These are phyloP conservation scores for Phytophthora hibernalis DNA, from an alignment of 352 stramenopile genomes.

Conservation along the genomic window DNA sequence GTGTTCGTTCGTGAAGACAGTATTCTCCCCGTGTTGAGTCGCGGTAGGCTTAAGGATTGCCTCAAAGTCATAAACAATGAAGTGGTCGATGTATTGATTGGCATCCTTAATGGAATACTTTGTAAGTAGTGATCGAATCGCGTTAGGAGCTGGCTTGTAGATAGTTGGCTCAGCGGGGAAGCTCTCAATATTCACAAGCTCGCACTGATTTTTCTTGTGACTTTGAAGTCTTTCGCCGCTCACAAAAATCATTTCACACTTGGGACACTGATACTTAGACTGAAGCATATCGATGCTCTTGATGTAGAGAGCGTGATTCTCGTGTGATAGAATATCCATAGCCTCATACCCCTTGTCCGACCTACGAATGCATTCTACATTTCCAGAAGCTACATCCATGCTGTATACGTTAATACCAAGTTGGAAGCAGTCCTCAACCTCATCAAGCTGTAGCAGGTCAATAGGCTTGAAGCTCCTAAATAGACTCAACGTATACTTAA, in stretches of 20 bases:
- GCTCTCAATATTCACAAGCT: not conserved
- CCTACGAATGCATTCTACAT: no score
- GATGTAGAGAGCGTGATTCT: slow-evolving; percentile 33
- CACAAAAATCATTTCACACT: slow-evolving; percentile 28
- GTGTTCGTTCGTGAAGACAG: slow-evolving; percentile 10
- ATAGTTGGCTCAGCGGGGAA: slow-evolving; percentile 25
- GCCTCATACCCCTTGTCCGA: no score
- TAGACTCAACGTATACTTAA: slow-evolving; percentile 4
- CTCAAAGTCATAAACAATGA: no score
- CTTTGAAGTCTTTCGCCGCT: slow-evolving; percentile 23
- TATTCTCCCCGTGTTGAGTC: no score
- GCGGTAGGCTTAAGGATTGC: no score
- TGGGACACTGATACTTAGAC: slow-evolving; percentile 9
- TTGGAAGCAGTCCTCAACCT: no score
- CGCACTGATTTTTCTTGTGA: slow-evolving; percentile 37
- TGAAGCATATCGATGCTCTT: slow-evolving; percentile 6
- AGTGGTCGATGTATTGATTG: no score
- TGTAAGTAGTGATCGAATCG: slow-evolving; percentile 13
- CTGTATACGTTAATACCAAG: no score
- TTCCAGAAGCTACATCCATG: no score
- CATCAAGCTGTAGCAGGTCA: slow-evolving; percentile 5
- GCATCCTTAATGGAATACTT: no score
- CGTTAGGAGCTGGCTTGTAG: slow-evolving; percentile 15
- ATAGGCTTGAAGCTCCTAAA: slow-evolving; percentile 11
- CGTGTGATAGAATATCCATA: no score